phyloP scores from a whole-genome alignment of 805 yeast genomes.

The Suhomyces faveliae region DNA sequence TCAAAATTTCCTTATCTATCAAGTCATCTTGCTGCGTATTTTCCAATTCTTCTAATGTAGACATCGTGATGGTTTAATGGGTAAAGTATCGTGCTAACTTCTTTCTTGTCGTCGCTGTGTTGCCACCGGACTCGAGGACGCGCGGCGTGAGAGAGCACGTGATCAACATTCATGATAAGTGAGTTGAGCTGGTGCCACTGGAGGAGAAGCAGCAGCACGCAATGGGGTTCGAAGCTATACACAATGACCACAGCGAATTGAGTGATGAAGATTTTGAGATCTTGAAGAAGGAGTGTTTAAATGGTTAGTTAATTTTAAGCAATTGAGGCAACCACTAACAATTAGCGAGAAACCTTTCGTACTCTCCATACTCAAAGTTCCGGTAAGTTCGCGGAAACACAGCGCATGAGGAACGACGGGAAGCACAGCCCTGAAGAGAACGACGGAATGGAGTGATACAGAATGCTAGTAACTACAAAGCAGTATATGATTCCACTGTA shows the following conservation, averaged over 20 bases:
- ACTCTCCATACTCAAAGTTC: conserved; percentile 73
- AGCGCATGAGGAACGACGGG: neutral
- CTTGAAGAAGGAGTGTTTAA: conserved; percentile 26
- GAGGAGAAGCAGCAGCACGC: neutral
- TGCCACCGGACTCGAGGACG: conserved; percentile 5
- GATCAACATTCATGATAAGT: neutral
- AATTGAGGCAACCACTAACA: conserved; percentile 18
- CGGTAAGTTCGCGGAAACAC: conserved; percentile 28
- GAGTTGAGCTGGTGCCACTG: neutral
- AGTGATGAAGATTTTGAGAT: conserved; percentile 20
- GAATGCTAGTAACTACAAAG: neutral
- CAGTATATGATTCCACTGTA: neutral
- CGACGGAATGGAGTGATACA: neutral
- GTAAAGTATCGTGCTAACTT: neutral
- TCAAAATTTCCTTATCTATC: conserved; percentile 78
- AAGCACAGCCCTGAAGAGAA: neutral
- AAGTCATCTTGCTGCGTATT: conserved; percentile 49
- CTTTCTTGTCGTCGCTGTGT: conserved; percentile 1
- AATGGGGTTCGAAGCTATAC: conserved; percentile 3
- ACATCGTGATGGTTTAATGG: conserved; percentile 44
- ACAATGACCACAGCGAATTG: conserved; percentile 17
- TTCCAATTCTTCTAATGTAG: conserved; percentile 83
- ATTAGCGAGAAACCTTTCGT: conserved; percentile 50
- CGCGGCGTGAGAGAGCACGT: neutral
- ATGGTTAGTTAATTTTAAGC: conserved; percentile 18